Evolutionary conservation across 495 filamentous ascomycete genomes (phyloP).

Genomic region (Aspergillus heteromorphus): DNA sequence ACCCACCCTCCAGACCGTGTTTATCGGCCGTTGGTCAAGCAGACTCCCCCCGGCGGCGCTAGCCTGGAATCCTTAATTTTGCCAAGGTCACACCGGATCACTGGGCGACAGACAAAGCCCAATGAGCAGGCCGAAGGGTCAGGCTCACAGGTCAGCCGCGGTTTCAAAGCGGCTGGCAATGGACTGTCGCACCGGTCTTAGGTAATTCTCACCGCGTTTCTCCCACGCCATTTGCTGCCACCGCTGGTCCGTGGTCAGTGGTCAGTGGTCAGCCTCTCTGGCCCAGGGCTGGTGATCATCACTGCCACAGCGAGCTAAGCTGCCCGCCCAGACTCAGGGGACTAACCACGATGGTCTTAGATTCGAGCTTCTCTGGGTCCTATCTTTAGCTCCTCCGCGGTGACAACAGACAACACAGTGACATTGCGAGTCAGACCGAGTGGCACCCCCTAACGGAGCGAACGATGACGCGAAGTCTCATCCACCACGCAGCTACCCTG

Average conservation of each 20-base stretch:
- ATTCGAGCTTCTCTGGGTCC: slow-evolving; percentile 4
- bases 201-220: not conserved
- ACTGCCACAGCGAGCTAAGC: slow-evolving; percentile 3
- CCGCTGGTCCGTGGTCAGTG: too few relatives aligned
- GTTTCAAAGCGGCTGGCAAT: slow-evolving; percentile 13
- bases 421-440: not conserved
- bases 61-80: slow-evolving; percentile 16
- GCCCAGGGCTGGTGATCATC: slow-evolving; percentile 1
- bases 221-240: not conserved
- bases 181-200: not conserved
- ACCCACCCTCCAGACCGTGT: slow-evolving; percentile 10
- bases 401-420: not conserved
- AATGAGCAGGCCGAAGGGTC: not conserved
- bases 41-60: slow-evolving; percentile 5
- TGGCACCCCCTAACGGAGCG: not conserved
- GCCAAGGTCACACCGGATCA: slow-evolving; percentile 6
- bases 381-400: slow-evolving; percentile 13
- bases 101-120: not conserved
- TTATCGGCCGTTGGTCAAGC: slow-evolving; percentile 17
- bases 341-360: not conserved
- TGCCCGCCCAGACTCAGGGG: not conserved
- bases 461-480: not conserved
- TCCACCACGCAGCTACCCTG: not conserved
- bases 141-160: slow-evolving; percentile 4
- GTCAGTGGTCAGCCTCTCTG: too few relatives aligned